Evolutionary conservation across 179 eudicot genomes (phyloP).

Genomic region (Silene noctiflora): DNA sequence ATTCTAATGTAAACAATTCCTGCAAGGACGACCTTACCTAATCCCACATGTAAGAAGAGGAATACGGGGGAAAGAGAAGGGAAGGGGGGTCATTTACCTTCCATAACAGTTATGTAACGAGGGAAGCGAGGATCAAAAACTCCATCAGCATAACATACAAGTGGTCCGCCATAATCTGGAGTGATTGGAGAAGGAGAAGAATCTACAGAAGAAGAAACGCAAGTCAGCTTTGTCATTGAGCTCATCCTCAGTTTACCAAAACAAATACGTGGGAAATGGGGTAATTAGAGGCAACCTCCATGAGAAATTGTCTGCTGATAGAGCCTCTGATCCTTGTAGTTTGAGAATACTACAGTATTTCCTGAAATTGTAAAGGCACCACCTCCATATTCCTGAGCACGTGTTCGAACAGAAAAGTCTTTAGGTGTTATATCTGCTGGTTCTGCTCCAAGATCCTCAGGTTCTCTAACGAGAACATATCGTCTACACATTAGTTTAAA

Average conservation of each 20-base stretch:
- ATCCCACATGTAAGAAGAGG: not conserved
- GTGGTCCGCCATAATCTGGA: constrained; percentile 82
- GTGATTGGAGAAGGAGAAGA: constrained; percentile 66
- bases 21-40: not conserved
- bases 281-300: constrained; percentile 43
- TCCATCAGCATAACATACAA: constrained; percentile 85
- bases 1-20: not conserved
- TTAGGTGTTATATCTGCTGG: constrained; percentile 67
- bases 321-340: constrained; percentile 86
- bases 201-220: constrained; percentile 37
- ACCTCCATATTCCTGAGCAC: constrained; percentile 94
- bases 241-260: not conserved
- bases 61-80: not conserved
- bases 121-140: constrained; percentile 71
- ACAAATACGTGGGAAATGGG: constrained; percentile 1
- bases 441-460: constrained; percentile 48
- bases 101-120: constrained; percentile 73
- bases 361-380: constrained; percentile 72
- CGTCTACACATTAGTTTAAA: constrained; percentile 41
- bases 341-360: constrained; percentile 66
- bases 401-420: constrained; percentile 74
- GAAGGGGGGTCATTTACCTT: constrained; percentile 46
- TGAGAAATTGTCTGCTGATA: constrained; percentile 62
- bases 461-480: constrained; percentile 62
- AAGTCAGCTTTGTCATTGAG: constrained; percentile 3